These are phyloP conservation scores for Geotrichum aggregatum DNA, from an alignment of 1,139 yeast species.

Conservation along the genomic window DNA sequence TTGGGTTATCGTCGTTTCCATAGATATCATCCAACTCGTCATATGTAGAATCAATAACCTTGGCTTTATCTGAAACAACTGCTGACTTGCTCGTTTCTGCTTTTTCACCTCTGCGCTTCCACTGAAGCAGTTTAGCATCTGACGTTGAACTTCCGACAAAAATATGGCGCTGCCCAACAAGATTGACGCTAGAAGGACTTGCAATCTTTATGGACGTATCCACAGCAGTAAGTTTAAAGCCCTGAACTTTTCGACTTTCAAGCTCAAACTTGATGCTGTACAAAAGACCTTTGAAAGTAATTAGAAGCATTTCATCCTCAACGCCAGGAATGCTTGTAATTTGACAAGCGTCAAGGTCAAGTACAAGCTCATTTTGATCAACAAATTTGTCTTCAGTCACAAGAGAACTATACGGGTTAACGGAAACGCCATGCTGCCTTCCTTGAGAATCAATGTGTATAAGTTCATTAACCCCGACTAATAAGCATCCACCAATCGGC, in stretches of 20 bases:
- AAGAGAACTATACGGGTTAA: constrained; percentile 51
- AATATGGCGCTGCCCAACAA: constrained; percentile 28
- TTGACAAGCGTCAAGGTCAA: constrained; percentile 56
- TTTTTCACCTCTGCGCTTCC: constrained; percentile 34
- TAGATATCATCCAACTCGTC: constrained; percentile 38
- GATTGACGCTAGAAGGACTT: constrained; percentile 29
- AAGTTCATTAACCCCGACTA: constrained; percentile 73
- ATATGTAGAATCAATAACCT: constrained; percentile 37
- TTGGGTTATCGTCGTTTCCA: constrained; percentile 39
- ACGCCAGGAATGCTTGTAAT: constrained; percentile 43
- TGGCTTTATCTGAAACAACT: constrained; percentile 24
- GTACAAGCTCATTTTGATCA: constrained; percentile 52
- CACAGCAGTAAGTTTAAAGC: constrained; percentile 32
- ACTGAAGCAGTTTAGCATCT: constrained; percentile 42
- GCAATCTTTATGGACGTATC: constrained; percentile 23
- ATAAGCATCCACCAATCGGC: constrained; percentile 68
- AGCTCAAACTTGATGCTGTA: constrained; percentile 50
- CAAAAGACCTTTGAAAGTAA: constrained; percentile 51
- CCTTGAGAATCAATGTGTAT: constrained; percentile 84
- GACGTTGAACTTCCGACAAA: constrained; percentile 48
- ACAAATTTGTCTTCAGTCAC: constrained; percentile 49
- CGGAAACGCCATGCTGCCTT: constrained; percentile 59
- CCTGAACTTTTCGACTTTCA: constrained; percentile 45
- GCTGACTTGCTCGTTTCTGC: constrained; percentile 21
- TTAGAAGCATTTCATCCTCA: constrained; percentile 51